phyloP scores from a whole-genome alignment of 352 stramenopile genomes.

The Phytophthora sp. region DNA sequence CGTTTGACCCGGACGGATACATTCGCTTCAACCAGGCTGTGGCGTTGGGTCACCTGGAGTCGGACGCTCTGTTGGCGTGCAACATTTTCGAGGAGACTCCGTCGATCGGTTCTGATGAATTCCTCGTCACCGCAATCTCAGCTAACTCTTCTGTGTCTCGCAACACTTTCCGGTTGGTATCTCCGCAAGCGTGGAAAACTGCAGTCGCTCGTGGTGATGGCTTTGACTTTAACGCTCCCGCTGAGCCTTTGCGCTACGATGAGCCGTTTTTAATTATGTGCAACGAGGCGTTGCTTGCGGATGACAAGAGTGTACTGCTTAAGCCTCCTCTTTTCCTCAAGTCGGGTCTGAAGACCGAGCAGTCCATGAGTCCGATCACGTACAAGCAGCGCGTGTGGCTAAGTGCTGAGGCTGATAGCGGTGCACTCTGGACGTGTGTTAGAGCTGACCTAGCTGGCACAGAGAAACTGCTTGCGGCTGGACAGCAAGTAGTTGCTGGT shows the following conservation, averaged over 20 bases:
- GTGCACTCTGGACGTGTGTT: slow-evolving; percentile 72
- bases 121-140: slow-evolving; percentile 46
- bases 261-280: slow-evolving; percentile 85
- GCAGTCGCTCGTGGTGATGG: slow-evolving; percentile 33
- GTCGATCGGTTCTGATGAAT: slow-evolving; percentile 80
- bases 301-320: slow-evolving; percentile 75
- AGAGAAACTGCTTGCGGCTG: slow-evolving; percentile 73
- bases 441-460: slow-evolving; percentile 65
- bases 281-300: slow-evolving; percentile 80
- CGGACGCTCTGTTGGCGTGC: slow-evolving; percentile 56
- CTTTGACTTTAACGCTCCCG: slow-evolving; percentile 23
- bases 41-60: slow-evolving; percentile 57
- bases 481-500: slow-evolving; percentile 44
- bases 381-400: slow-evolving; percentile 86
- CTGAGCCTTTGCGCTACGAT: slow-evolving; percentile 65
- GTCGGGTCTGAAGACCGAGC: slow-evolving; percentile 81
- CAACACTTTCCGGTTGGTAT: slow-evolving; percentile 78
- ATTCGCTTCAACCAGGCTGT: slow-evolving; percentile 70
- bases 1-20: slow-evolving; percentile 40
- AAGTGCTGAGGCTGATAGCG: slow-evolving; percentile 64
- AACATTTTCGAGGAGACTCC: slow-evolving; percentile 88
- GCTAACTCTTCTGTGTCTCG: slow-evolving; percentile 39
- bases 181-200: slow-evolving; percentile 43
- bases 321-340: slow-evolving; percentile 83
- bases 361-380: slow-evolving; percentile 87